phyloP scores from a whole-genome alignment of 345 rosid species.

The Arabidopsis suecica region DNA sequence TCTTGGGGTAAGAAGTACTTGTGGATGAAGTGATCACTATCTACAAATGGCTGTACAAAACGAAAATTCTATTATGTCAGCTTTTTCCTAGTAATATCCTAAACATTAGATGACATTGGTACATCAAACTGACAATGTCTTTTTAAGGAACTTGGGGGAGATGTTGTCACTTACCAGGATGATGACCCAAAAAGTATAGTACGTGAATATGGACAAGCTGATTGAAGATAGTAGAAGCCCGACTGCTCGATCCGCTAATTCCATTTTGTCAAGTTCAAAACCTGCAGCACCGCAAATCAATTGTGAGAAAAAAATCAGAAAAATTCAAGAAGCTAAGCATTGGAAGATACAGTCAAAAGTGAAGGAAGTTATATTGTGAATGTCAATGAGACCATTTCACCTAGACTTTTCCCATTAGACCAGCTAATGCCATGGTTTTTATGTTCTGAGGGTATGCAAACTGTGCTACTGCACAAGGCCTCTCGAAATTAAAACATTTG shows the following conservation, averaged over 20 bases:
- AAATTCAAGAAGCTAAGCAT: slow-evolving; percentile 22
- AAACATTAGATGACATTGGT: not conserved
- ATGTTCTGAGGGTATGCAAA: slow-evolving; percentile 24
- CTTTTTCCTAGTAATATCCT: not conserved
- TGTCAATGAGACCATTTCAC: slow-evolving; percentile 23
- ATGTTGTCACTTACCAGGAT: slow-evolving; percentile 62
- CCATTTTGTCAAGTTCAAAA: slow-evolving; percentile 53
- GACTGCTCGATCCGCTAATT: slow-evolving; percentile 82
- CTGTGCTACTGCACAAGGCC: slow-evolving; percentile 22
- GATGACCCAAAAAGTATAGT: slow-evolving; percentile 96
- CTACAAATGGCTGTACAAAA: slow-evolving; percentile 85
- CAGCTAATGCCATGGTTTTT: slow-evolving; percentile 28
- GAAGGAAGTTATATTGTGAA: slow-evolving; percentile 8
- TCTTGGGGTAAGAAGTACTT: slow-evolving; percentile 86
- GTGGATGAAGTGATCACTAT: slow-evolving; percentile 84
- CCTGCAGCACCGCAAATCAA: slow-evolving; percentile 23
- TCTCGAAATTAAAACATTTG: not conserved
- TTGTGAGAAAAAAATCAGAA: not conserved
- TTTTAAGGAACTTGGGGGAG: slow-evolving; percentile 3
- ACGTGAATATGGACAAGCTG: slow-evolving; percentile 85
- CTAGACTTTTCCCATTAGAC: slow-evolving; percentile 4
- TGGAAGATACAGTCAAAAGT: slow-evolving; percentile 3
- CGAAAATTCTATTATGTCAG: not conserved
- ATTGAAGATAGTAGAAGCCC: slow-evolving; percentile 70
- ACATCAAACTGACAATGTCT: not conserved